Base-by-base conservation (phyloP, 306 rosid species). In the Oxytropis ochrocephala region DNA sequence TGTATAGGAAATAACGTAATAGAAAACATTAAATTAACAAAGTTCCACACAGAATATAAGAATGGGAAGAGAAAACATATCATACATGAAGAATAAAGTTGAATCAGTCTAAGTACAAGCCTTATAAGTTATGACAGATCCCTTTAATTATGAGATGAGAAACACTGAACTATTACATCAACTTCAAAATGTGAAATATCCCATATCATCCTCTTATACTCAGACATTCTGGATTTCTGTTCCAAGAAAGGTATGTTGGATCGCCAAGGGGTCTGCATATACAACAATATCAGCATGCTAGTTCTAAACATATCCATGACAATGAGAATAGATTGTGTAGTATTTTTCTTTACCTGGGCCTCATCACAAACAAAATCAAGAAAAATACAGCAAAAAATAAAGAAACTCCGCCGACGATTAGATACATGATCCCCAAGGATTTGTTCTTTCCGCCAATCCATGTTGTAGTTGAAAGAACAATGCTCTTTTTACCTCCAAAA, bases 361-460 rank as follows among this genome's bases (percentile, higher is more conserved):
- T 86, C 76, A 83, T 44, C 76, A 86, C 74, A 77, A 87, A 86
- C 7, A 89, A 70, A 80, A 87, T 84, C 13, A 87, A 64, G 95
- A 92, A 92, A 78, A 52, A 48, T 56, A 84, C 56, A n/a, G 98
- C 85, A 51, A 85, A 75, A n/a, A 85, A 64, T 77, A 87, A 73
- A 81, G 84, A 84, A 43, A 86, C 2, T 7, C 91, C 91, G 1
- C 95, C 98, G 74, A 89, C 63, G 33, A 78, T 5, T 64, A 92
- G 77, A 75, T 87, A 92, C 47, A 88, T 88, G 17, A 80, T 16
- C 38, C 98, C 98, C 50, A 92, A 79, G 67, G 84, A 80, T 68
- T 89, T 72, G 59, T 89, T 92, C 76, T 81, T 87, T 35, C 98
- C 98, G 49, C 98, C 96, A 75, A 92, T 86, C 98, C 98, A 92